phyloP scores from a whole-genome alignment of 1,284 basidiomycete genomes.

The Tilletia caries region DNA sequence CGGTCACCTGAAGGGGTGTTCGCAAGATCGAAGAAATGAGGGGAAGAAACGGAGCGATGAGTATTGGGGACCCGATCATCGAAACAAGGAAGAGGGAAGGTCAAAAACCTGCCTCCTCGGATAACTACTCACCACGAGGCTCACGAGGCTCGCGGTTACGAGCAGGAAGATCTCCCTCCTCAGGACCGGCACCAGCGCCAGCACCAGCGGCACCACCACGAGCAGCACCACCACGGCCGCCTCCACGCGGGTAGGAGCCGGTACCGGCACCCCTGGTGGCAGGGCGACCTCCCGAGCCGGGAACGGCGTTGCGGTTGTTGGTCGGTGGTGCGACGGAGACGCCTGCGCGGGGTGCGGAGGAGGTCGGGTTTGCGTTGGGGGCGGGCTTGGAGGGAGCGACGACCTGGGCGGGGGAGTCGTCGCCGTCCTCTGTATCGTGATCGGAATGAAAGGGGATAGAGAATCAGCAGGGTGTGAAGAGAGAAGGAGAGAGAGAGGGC shows the following conservation, averaged over 20 bases:
- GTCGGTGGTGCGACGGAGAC: background rate
- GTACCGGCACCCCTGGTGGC: conserved; percentile 7
- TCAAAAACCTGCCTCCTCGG: too few relatives aligned
- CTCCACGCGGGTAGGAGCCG: conserved; percentile 21
- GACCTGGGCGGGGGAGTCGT: conserved; percentile 30
- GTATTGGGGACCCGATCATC: background rate
- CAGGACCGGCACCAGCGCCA: conserved; percentile 24
- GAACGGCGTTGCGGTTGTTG: conserved; percentile 18
- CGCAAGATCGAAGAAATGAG: background rate
- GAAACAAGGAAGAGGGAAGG: conserved; percentile 11
- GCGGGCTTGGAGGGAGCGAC: conserved; percentile 31
- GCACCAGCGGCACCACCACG: conserved; percentile 29
- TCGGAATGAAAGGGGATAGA: background rate
- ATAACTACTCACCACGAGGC: conserved; percentile 15
- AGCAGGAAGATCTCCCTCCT: conserved; percentile 28
- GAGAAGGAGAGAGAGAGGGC: background rate
- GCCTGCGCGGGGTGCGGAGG: conserved; percentile 46
- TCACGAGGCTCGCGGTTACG: conserved; percentile 19
- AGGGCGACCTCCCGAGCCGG: conserved; percentile 23
- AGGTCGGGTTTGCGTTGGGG: conserved; percentile 32
- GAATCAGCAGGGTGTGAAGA: conserved; percentile 10
- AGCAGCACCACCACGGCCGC: conserved; percentile 24
- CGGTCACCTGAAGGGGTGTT: conserved; percentile 52
- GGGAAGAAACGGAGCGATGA: background rate
- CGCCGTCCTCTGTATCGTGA: conserved; percentile 35